Conservation (phyloP, 441 rosid genomes). For the Populus hybrid region DNA sequence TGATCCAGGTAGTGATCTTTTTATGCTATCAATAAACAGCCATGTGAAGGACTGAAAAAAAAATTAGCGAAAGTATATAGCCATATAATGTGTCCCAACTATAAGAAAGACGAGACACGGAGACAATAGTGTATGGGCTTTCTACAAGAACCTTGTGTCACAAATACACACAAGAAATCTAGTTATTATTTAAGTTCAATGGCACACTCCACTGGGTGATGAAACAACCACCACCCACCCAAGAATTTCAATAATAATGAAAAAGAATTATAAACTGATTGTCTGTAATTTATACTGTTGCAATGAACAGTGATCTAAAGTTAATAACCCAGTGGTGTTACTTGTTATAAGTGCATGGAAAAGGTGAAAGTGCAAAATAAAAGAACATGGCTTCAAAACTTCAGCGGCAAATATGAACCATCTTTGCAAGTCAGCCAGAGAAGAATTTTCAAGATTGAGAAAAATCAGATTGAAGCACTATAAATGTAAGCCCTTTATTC, state of each 20-base stretch:
- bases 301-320: background rate
- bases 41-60: background rate
- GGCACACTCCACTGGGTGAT: no score
- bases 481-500: background rate
- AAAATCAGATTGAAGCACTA: background rate
- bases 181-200: background rate
- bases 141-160: background rate
- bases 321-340: no score
- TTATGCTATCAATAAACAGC: background rate
- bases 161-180: background rate
- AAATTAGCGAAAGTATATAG: background rate
- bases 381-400: background rate
- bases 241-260: background rate
- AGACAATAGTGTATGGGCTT: background rate
- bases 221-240: background rate
- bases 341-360: background rate
- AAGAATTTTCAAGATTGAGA: background rate
- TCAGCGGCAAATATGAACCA: background rate
- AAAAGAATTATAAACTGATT: background rate
- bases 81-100: background rate
- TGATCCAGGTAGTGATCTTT: background rate
- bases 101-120: background rate
- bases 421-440: background rate
- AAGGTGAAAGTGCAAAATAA: background rate
- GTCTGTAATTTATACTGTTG: background rate